Evolutionary conservation across 2,329 filamentous ascomycete species (phyloP).

Genomic region (Metarhizium humberi): DNA sequence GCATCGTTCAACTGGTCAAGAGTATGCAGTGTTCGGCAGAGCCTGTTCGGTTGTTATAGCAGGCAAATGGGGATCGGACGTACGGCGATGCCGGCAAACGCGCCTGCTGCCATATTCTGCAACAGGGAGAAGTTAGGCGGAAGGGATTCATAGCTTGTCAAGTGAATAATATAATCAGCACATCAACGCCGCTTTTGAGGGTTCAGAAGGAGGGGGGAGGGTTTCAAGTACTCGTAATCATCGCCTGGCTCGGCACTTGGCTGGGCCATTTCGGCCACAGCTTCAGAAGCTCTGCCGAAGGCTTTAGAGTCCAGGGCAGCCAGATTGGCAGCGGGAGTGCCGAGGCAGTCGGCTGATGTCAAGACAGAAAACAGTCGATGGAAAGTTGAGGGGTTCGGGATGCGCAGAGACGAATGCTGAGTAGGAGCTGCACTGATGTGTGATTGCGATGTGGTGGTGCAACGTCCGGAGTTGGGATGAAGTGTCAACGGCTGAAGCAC

Average conservation of each 20-base stretch:
- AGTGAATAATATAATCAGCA: neutral
- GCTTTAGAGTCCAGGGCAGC: conserved; percentile 49
- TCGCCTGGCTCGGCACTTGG: conserved; percentile 53
- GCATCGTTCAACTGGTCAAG: neutral
- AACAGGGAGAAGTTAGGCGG: conserved; percentile 88
- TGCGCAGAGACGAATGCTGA: neutral
- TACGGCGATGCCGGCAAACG: conserved; percentile 94
- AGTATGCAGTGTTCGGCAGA: neutral
- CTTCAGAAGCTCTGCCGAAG: conserved; percentile 55
- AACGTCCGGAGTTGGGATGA: neutral
- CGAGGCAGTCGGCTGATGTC: neutral
- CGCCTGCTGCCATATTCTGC: conserved; percentile 93
- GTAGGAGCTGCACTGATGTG: neutral
- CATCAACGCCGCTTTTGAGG: neutral
- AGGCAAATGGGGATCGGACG: conserved; percentile 18
- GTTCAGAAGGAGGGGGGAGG: neutral
- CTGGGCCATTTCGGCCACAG: conserved; percentile 63
- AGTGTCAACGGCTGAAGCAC: neutral
- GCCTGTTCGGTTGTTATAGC: neutral
- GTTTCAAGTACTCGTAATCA: conserved; percentile 52
- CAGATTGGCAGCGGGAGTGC: conserved; percentile 38
- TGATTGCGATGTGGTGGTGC: neutral
- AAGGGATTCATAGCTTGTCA: conserved; percentile 74
- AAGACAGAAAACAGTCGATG: neutral
- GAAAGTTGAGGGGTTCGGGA: neutral